A percentile compares a stretch with the other conserved stretches of the same genome.
Conservation (phyloP, 768 basidiomycete genomes). For the Dacryopinax spathularia region DNA sequence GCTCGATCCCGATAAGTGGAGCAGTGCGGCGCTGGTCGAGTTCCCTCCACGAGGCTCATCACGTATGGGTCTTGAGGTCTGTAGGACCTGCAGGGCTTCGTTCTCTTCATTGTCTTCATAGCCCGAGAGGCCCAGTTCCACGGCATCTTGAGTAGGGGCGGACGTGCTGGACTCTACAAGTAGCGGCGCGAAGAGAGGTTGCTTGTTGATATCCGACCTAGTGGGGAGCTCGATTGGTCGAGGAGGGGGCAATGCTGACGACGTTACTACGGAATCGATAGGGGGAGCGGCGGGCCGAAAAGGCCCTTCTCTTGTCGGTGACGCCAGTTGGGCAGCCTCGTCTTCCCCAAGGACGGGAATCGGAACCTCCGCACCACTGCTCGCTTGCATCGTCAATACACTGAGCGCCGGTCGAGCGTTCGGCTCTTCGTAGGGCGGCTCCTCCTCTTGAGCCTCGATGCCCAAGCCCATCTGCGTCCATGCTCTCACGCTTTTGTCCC, state of each 20-base stretch:
- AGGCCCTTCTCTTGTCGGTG: background rate
- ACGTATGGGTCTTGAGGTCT: no score
- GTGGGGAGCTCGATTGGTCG: conserved; percentile 9
- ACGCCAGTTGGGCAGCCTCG: background rate
- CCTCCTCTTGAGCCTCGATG: conserved; percentile 30
- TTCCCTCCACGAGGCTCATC: no score
- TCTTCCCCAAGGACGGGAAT: background rate
- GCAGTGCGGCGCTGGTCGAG: no score
- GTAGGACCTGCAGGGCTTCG: no score
- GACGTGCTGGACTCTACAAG: background rate
- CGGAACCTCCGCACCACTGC: background rate
- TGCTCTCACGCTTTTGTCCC: conserved; percentile 69
- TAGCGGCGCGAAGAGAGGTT: background rate
- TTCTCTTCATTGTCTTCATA: no score
- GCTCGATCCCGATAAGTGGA: no score
- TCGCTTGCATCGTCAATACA: background rate
- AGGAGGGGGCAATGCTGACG: conserved; percentile 1
- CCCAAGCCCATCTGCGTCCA: conserved; percentile 75
- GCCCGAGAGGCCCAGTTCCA: no score
- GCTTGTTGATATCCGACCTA: background rate
- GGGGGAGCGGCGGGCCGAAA: background rate
- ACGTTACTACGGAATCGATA: background rate
- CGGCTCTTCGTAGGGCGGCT: conserved; percentile 1
- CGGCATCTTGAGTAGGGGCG: background rate
- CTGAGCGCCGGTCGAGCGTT: background rate